Base-by-base conservation (phyloP, 2,329 filamentous ascomycete species). In the Ceratocystis eucalypticola region DNA sequence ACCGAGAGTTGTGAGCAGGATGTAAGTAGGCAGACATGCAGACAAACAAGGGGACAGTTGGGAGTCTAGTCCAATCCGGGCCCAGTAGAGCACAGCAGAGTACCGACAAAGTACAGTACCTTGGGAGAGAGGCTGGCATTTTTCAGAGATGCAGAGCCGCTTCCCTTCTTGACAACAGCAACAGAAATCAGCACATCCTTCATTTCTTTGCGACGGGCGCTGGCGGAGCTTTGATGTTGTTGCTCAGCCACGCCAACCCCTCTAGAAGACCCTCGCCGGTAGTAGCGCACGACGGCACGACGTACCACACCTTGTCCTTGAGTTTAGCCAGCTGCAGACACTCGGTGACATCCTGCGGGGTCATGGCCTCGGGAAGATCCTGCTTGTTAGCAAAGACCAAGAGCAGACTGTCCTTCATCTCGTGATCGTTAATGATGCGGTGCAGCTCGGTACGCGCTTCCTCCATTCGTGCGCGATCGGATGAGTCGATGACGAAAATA, bases 331-430 rank as follows among this genome's bases (percentile, higher is more conserved):
- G 83, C 75, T 91, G 82, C 62, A 94, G 84, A 62, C 84, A 83
- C 70, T 91, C 86, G 70, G 88, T 92, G 69, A 94, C 85, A 76
- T 92, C 88, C 74, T 88, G 82, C 6, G 88, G 88, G 72, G 83
- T 88, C 86, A 93, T 85, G 70, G 88, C 88, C 74, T 90, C 89
- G 68, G 84, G 81, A 72, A 97, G 80, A 84, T 99, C 94, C 79
- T 97, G 94, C 84, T 99, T 99, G 82, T 99, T 99, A 74, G 94
- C 94, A 76, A 99, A 97, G 53, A 99, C 93, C 69, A 97, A 80
- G 72, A 99, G 80, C 72, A 97, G 81, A 69, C 91, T 92, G 74
- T 97, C 93, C 79, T 94, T 92, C 86, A 97, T 93, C 82, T 99
- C 94, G 70, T 93, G 87, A 76, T 97, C 94, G 77, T 96, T 94